Evolutionary conservation across 2,329 filamentous ascomycete genomes (phyloP), one percentile per base, ranked within the genome.

Genomic region (Aaosphaeria arxii): DNA sequence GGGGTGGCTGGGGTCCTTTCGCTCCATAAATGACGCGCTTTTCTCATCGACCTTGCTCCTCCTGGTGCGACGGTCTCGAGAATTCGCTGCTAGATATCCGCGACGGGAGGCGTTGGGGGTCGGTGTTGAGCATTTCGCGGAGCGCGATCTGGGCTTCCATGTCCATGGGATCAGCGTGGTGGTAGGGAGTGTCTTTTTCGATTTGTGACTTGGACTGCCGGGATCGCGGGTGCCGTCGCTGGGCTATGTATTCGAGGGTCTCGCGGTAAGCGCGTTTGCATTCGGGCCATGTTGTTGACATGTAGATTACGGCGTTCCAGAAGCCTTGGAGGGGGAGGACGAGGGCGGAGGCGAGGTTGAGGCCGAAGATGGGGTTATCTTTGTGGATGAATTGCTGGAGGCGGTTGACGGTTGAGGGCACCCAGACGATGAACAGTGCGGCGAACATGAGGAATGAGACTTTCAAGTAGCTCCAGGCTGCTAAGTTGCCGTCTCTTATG

Each of bases 261-360:
- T 43, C 41, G 6, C 28, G 6, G 3, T 51, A 51, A 5, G 59
- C 61, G 11, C 57, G 55, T 31, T 54, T 61, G 36, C 58, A 64
- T 38, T 67, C 66, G 0, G 51, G 36, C 52, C 62, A 63, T 0
- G 62, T 63, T 0, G 63, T 65, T 13, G 58, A 63, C 5, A 83
- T 71, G 69, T 94, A 95, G 56, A 95, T 89, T 49, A 88, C 68
- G 13, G 85, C 82, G 65, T 95, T 95, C 88, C 89, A 94, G 60
- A 91, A 88, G 0, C 89, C 89, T 64, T 95, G 89, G 0, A 91
- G 77, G 0, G 89, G 89, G 6, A 95, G 77, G 1, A 94, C 88
- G 38, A 89, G 78, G 0, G 87, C 84, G 24, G 86, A 85, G 54
- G 85, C 80, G 54, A 87, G 83, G 58, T 89, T 84, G 28, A 94